A percentile compares a stretch with the other conserved stretches of the same genome.
phyloP scores from a whole-genome alignment of 495 filamentous ascomycete genomes.

The Hypoxylon perforatum region DNA sequence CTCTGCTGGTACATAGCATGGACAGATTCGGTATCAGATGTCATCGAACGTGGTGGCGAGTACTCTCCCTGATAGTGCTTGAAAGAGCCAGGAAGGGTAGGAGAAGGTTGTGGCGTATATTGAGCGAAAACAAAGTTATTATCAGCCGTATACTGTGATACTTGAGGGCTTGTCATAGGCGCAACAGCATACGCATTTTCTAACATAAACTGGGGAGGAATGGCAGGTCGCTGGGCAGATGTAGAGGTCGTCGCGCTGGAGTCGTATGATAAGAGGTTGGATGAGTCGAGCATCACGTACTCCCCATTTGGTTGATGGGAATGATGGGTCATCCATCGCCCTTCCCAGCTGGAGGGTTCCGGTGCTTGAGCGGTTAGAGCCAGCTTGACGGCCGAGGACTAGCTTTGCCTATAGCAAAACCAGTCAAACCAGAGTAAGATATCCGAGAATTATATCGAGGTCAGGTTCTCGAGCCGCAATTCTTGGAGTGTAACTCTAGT shows the following conservation, averaged over 20 bases:
- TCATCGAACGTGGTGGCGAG: slow-evolving; percentile 34
- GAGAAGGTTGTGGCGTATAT: slow-evolving; percentile 47
- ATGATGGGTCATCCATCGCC: slow-evolving; percentile 56
- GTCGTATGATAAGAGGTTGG: slow-evolving; percentile 49
- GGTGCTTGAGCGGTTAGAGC: slow-evolving; percentile 52
- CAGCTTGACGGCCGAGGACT: slow-evolving; percentile 43
- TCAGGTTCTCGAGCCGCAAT: not conserved
- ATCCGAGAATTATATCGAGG: slow-evolving; percentile 12
- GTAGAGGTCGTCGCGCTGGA: slow-evolving; percentile 41
- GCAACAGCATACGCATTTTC: slow-evolving; percentile 48
- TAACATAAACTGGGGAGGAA: slow-evolving; percentile 49
- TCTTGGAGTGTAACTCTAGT: not conserved
- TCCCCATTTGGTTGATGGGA: slow-evolving; percentile 48
- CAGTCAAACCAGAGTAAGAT: slow-evolving; percentile 11
- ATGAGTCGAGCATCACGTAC: slow-evolving; percentile 52
- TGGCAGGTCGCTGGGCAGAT: slow-evolving; percentile 42
- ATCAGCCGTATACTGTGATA: slow-evolving; percentile 48
- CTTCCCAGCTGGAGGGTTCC: slow-evolving; percentile 48
- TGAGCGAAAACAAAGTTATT: slow-evolving; percentile 49
- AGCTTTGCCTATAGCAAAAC: slow-evolving; percentile 32
- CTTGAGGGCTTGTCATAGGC: slow-evolving; percentile 48
- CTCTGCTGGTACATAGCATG: slow-evolving; percentile 24
- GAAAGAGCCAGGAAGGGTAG: slow-evolving; percentile 43
- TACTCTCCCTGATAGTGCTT: slow-evolving; percentile 53
- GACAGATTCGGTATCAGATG: slow-evolving; percentile 9